Evolutionary conservation across 2,329 filamentous ascomycete species (phyloP), one percentile per base, ranked within the genome.

Genomic region (Colletotrichum tofieldiae): DNA sequence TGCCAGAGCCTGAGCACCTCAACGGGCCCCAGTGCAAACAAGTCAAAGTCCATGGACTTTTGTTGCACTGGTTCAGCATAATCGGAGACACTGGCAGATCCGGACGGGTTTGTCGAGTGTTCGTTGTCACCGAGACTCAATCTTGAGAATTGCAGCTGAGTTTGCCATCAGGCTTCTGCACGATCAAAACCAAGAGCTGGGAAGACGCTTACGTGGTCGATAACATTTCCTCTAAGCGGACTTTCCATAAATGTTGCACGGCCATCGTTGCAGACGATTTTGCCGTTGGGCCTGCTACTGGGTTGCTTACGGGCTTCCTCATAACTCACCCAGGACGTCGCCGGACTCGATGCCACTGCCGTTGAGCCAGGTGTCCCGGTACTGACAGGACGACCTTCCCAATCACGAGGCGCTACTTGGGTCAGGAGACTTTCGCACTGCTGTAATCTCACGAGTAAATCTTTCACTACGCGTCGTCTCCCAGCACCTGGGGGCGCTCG

Each of bases 1-100:
- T 94, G 92, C 93, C 93, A 96, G 6, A 95, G 85, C 61, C 87
- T 87, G 75, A 93, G 58, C n/a, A 47, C 37, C 3, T 51, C 23
- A 1, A 70, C 65, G 7, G 66, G 59, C 6, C 61, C 66, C 16
- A 65, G 35, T 2, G 74, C 67, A 14, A 67, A 8, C 18, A 67
- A 16, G 1, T 71, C 67, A 67, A 71, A 71, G 41, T 71, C 67
- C 63, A 67, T 67, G 32, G 63, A 55, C 23, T 56, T 52, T 2
- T 35, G 47, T 20, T 49, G 4, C 60, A 4, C 49, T 16, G 35
- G 20, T 5, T 67, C 67, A 11, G 39, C 54, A 18, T 23, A 20
- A 16, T 71, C 64, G 0, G 56, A 41, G 32, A 41, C 23, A 9
- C 55, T 45, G 11, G 49, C 32, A 5, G 54, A 67, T 16, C 23